Evolutionary conservation across 768 basidiomycete species (phyloP).

Genomic region (Amylocystis lapponica): DNA sequence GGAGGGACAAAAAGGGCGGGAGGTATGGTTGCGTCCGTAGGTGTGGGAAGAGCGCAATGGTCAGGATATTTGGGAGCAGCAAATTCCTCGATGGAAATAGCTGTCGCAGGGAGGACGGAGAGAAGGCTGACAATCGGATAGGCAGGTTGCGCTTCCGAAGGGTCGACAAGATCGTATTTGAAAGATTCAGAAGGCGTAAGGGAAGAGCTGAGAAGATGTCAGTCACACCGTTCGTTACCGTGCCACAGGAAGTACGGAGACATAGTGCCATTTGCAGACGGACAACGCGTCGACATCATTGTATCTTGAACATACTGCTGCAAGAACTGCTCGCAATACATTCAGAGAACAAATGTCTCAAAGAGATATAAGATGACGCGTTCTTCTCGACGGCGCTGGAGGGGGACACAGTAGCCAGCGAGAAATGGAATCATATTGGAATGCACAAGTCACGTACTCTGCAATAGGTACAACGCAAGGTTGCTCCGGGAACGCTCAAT

Average conservation of each 20-base stretch:
- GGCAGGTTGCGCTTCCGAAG: conserved; percentile 41
- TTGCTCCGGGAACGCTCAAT: conserved; percentile 53
- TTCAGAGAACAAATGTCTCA: too few species aligned
- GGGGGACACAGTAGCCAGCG: too few species aligned
- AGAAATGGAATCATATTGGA: neutral
- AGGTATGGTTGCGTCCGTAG: conserved; percentile 30
- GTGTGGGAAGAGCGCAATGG: conserved; percentile 64
- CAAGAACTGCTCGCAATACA: too few species aligned
- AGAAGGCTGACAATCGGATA: conserved; percentile 40
- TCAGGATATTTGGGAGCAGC: conserved; percentile 44
- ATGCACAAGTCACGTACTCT: conserved; percentile 69
- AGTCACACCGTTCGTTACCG: too few species aligned
- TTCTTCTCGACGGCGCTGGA: too few species aligned
- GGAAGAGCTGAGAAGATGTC: conserved; percentile 37
- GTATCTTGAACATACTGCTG: too few species aligned
- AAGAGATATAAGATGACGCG: too few species aligned
- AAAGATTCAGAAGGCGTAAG: conserved; percentile 32
- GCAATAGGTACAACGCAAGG: conserved; percentile 63
- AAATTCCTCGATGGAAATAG: conserved; percentile 42
- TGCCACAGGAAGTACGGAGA: too few species aligned
- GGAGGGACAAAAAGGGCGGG: conserved; percentile 11
- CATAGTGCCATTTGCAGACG: too few species aligned
- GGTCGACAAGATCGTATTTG: conserved; percentile 34
- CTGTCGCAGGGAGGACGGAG: conserved; percentile 40
- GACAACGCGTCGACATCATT: too few species aligned